Percentiles rank a stretch among this genome's conserved stretches.
phyloP scores from a whole-genome alignment of 495 filamentous ascomycete genomes.

The Lasiosphaeria hispida region DNA sequence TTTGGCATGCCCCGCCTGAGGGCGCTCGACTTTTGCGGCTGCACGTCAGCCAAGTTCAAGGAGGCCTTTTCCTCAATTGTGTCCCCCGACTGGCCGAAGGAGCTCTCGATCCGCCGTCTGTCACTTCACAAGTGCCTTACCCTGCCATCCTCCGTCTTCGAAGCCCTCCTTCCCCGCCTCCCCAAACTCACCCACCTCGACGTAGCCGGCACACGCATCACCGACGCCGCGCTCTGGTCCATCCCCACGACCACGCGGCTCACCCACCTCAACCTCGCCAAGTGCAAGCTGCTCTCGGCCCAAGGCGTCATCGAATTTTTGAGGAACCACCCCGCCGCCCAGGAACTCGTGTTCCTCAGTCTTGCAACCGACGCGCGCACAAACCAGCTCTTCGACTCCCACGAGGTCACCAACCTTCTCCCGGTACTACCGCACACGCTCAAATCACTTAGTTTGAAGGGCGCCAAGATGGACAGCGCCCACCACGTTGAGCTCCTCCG shows the following conservation, averaged over 20 bases:
- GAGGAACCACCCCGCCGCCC: slow-evolving; percentile 67
- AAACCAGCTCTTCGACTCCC: slow-evolving; percentile 65
- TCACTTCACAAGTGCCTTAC: slow-evolving; percentile 82
- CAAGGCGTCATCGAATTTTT: slow-evolving; percentile 69
- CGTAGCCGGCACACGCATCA: slow-evolving; percentile 75
- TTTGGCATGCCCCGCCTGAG: slow-evolving; percentile 66
- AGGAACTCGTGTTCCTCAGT: slow-evolving; percentile 69
- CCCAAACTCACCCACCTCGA: slow-evolving; percentile 75
- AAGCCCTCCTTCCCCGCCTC: slow-evolving; percentile 67
- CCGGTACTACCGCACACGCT: slow-evolving; percentile 66
- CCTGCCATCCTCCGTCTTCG: slow-evolving; percentile 65
- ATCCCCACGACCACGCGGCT: slow-evolving; percentile 71
- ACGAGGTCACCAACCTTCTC: slow-evolving; percentile 64
- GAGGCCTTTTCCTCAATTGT: slow-evolving; percentile 47
- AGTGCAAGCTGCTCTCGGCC: slow-evolving; percentile 70
- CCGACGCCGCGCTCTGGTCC: slow-evolving; percentile 64
- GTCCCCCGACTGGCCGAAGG: slow-evolving; percentile 42
- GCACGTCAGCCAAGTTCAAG: slow-evolving; percentile 68
- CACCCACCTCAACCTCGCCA: slow-evolving; percentile 77
- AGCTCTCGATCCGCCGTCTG: slow-evolving; percentile 63
- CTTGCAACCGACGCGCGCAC: slow-evolving; percentile 70
- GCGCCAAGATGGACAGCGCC: slow-evolving; percentile 60
- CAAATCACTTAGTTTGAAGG: slow-evolving; percentile 73
- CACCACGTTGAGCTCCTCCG: slow-evolving; percentile 62
- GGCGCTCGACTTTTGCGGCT: slow-evolving; percentile 78